phyloP scores from a whole-genome alignment of 2,329 filamentous ascomycete genomes.

The Pseudopyricularia cyperi region DNA sequence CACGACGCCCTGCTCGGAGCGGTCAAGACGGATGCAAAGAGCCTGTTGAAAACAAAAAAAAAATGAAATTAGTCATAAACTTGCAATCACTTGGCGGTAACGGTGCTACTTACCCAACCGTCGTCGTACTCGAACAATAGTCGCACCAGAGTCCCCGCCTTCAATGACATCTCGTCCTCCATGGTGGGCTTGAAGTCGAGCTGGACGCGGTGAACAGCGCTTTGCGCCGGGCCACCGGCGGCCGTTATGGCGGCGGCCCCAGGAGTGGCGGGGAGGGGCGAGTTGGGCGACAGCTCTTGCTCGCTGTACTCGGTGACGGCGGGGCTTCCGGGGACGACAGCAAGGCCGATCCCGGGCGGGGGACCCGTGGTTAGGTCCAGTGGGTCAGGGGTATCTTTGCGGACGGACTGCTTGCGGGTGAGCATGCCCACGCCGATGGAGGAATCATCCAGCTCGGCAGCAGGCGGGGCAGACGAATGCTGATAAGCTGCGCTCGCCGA shows the following conservation, averaged over 20 bases:
- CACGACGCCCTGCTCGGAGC: constrained; percentile 82
- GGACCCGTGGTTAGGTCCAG: constrained; percentile 39
- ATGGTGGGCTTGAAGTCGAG: constrained; percentile 89
- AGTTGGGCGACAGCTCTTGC: constrained; percentile 36
- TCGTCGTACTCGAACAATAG: constrained; percentile 95
- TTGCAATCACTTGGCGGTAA: background rate
- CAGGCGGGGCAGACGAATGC: constrained; percentile 22
- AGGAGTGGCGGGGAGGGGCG: constrained; percentile 27
- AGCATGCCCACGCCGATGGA: constrained; percentile 24
- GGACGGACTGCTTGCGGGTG: constrained; percentile 42
- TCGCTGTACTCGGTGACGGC: constrained; percentile 50
- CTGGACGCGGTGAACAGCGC: constrained; percentile 78
- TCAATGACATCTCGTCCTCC: constrained; percentile 78
- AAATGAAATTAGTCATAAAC: constrained; percentile 17
- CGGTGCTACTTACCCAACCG: constrained; percentile 65
- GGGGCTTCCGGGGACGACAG: constrained; percentile 42
- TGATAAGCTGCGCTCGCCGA: constrained; percentile 24
- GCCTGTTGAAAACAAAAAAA: too few relatives aligned
- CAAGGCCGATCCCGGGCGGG: constrained; percentile 18
- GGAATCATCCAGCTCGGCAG: constrained; percentile 23
- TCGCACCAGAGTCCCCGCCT: constrained; percentile 71
- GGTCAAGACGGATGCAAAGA: constrained; percentile 81
- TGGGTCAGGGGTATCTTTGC: constrained; percentile 35
- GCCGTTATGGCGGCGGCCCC: constrained; percentile 48
- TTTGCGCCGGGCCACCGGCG: constrained; percentile 43